These are phyloP conservation scores for Saturnispora dispora DNA, from an alignment of 805 yeast species.

Conservation along the genomic window DNA sequence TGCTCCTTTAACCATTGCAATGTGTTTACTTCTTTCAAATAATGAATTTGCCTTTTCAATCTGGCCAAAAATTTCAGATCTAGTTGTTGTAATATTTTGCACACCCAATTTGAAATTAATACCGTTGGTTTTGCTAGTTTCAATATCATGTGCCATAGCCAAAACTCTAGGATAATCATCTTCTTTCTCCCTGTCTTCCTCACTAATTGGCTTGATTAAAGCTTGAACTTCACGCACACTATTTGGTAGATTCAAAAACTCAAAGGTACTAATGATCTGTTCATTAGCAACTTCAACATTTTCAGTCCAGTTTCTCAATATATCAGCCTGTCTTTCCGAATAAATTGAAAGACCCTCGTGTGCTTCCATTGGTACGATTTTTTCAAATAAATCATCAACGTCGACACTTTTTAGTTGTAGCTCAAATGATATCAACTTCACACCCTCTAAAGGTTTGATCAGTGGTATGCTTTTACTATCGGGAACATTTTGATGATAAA, in stretches of 20 bases:
- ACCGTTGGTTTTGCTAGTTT: background rate
- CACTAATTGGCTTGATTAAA: constrained; percentile 14
- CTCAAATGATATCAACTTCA: constrained; percentile 48
- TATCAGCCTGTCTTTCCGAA: constrained; percentile 79
- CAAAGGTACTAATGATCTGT: constrained; percentile 70
- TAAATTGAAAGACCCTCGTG: constrained; percentile 83
- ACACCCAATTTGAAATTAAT: constrained; percentile 1
- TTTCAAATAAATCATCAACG: constrained; percentile 56
- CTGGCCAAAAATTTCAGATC: background rate
- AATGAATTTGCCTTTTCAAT: constrained; percentile 5
- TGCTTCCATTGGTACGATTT: constrained; percentile 76
- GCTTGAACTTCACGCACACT: constrained; percentile 46
- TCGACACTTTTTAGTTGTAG: constrained; percentile 38
- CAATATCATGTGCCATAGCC: constrained; percentile 31
- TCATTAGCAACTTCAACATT: constrained; percentile 68
- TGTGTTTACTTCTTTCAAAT: constrained; percentile 30
- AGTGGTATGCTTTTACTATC: constrained; percentile 49
- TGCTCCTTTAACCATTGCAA: constrained; percentile 13
- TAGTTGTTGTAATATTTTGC: background rate
- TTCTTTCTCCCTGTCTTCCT: constrained; percentile 18
- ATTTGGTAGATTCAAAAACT: constrained; percentile 67
- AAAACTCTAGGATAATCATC: constrained; percentile 33
- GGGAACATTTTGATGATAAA: constrained; percentile 76
- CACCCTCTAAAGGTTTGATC: constrained; percentile 60
- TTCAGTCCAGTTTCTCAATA: constrained; percentile 67